Evolutionary conservation across 306 rosid species (phyloP).

Genomic region (Casuarina cunninghamiana): DNA sequence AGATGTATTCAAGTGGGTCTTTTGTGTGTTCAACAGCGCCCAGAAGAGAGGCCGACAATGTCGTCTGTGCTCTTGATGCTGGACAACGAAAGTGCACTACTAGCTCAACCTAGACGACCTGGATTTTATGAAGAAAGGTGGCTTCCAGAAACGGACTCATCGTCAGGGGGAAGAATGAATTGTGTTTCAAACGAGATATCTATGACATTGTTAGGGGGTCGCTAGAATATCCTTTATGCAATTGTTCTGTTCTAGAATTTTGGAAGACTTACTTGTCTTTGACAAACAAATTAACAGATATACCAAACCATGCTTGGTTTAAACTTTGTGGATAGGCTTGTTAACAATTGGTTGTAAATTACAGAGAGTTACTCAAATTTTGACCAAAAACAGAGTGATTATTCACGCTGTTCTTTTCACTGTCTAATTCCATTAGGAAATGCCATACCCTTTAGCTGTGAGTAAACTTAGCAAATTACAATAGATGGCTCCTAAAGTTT

Average conservation of each 20-base stretch:
- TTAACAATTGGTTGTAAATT: not conserved
- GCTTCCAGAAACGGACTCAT: constrained; percentile 34
- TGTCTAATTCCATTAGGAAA: not conserved
- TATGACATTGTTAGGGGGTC: constrained; percentile 32
- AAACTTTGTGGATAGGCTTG: not conserved
- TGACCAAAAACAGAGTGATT: not conserved
- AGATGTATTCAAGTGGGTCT: constrained; percentile 56
- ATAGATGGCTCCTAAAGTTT: not conserved
- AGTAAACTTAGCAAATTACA: not conserved
- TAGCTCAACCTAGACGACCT: constrained; percentile 44
- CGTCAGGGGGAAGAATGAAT: constrained; percentile 28
- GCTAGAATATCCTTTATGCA: constrained; percentile 11
- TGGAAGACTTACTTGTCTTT: not conserved
- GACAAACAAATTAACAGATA: not conserved
- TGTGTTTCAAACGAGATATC: constrained; percentile 32
- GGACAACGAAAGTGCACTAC: constrained; percentile 33
- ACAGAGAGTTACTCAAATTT: not conserved
- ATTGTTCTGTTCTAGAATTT: not conserved
- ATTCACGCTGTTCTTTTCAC: too few relatives aligned
- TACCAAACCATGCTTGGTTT: not conserved
- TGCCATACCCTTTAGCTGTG: not conserved
- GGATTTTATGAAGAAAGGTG: constrained; percentile 44
- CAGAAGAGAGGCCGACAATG: constrained; percentile 63
- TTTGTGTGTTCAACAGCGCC: constrained; percentile 47
- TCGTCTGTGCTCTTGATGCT: constrained; percentile 46